Evolutionary conservation across 2,329 filamentous ascomycete genomes (phyloP), one percentile per base, ranked within the genome.

Genomic region (Metarhizium brunneum): DNA sequence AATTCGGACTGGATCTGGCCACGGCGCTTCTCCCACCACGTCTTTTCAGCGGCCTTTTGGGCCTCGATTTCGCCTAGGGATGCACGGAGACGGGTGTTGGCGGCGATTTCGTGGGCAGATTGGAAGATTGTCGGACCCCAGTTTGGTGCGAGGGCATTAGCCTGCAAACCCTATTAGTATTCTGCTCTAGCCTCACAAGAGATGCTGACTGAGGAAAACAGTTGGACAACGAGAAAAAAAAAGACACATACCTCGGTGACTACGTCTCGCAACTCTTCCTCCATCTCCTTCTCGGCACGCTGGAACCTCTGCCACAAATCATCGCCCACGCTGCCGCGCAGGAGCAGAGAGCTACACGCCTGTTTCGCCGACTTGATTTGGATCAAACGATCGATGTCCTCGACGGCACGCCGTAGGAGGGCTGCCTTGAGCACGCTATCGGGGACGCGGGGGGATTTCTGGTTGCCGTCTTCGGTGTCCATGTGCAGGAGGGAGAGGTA

Each of bases 61-160:
- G 77, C 74, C 64, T 92, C 85, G 57, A 96, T 84, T 59, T 91
- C 87, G 50, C 85, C 81, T 20, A 96, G 79, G 52, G 86, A 82
- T 61, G 86, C 79, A 62, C 90, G 88, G 66, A 96, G 81, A 50
- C 85, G 74, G 47, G 83, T 81, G 74, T 96, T 96, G 67, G 90
- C 87, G 57, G 88, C 85, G 73, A 99, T 96, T 73, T 99, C 94
- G 72, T 95, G 95, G 55, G 94, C 94, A 49, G 89, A 92, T 72
- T 99, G 94, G 81, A 99, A 99, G 70, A 99, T 97, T 56, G 83
- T 84, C 68, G 94, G 86, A 59, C 94, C 94, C 94, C 94, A 99
- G 70, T 87, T 86, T 51, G 89, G 86, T 1, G 84, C 80, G 60
- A 96, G 87, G 20, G 88, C 91, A 69, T 97, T 97, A 65, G 95